Evolutionary conservation across 495 filamentous ascomycete species (phyloP).

Genomic region (Aspergillus ellipticus): DNA sequence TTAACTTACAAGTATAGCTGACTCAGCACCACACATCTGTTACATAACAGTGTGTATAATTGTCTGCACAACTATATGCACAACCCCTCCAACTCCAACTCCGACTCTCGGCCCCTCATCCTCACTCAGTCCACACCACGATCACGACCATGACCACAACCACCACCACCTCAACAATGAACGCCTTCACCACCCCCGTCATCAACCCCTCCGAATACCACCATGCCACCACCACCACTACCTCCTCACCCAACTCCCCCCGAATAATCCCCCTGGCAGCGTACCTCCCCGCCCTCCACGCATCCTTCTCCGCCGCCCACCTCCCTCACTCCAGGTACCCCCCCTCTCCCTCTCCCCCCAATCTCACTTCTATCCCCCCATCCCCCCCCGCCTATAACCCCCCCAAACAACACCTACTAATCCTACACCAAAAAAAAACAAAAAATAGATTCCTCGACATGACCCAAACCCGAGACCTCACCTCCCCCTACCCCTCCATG

Average conservation of each 20-base stretch:
- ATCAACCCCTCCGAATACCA: conserved; percentile 19
- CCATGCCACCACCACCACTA: neutral
- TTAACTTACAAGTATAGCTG: too few relatives aligned
- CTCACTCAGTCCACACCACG: neutral
- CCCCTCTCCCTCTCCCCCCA: too few relatives aligned
- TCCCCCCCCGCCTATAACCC: too few relatives aligned
- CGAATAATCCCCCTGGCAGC: conserved; percentile 28
- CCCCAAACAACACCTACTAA: neutral
- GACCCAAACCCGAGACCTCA: conserved; percentile 21
- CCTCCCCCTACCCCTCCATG: conserved; percentile 28
- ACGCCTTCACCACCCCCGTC: conserved; percentile 17
- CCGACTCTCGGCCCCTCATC: too few relatives aligned
- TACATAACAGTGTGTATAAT: too few relatives aligned
- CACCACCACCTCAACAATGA: neutral
- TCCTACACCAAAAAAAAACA: neutral
- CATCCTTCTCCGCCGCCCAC: conserved; percentile 19
- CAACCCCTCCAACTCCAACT: too few relatives aligned
- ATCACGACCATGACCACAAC: neutral
- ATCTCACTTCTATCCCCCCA: too few relatives aligned
- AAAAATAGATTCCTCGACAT: conserved; percentile 27
- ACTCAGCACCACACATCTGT: too few relatives aligned
- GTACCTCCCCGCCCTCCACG: conserved; percentile 9
- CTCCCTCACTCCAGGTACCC: conserved; percentile 30
- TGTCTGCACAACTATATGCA: too few relatives aligned
- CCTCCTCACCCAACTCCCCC: neutral